Base-by-base conservation (phyloP, 2,329 filamentous ascomycete species). In the Gremmenia infestans region DNA sequence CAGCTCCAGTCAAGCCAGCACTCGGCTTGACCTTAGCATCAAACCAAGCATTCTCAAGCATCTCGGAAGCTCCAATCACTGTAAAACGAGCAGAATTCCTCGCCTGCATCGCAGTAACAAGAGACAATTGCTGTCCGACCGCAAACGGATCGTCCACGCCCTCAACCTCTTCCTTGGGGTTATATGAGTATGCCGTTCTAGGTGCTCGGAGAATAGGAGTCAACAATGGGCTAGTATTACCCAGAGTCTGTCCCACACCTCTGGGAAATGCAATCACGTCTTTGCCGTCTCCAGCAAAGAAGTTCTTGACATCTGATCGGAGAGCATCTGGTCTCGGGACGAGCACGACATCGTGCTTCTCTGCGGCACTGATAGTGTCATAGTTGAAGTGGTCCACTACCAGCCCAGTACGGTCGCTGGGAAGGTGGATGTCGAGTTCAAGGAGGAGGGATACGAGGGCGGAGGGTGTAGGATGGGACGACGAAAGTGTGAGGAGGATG, bases 371-470 rank as follows among this genome's bases (percentile, higher is more conserved):
- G 35, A 81, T 65, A 55, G 81, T 79, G 69, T 97, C 93, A 75
- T 94, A 94, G 76, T 90, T 88, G 83, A 97, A 97, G 78, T 99
- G 94, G 74, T 97, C 94, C 59, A 97, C 87, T 5, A 96, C 87
- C 56, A 93, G 78, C 55, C 89, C 86, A 54, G 87, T 90, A 68
- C 92, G 89, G 73, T 96, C 93, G 37, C 83, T 75, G 40, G 94
- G 90, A n/a, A 97, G 82, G 63, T 86, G 79, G 68, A 99, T 88
- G 70, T 97, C 93, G 71, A 97, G 80, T 74, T 97, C 91, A 67
- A 89, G 78, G 51, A 97, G 88, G 55, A 96, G 80, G 43, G 88
- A 87, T 63, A 85, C 84, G 65, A 97, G 76, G 48, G 89, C 84
- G 53, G 82, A 84, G 14, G 93, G 85, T 2, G 88, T 86, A 15